phyloP scores from a whole-genome alignment of 2,329 filamentous ascomycete species.

The Trichophyton benhamiae region DNA sequence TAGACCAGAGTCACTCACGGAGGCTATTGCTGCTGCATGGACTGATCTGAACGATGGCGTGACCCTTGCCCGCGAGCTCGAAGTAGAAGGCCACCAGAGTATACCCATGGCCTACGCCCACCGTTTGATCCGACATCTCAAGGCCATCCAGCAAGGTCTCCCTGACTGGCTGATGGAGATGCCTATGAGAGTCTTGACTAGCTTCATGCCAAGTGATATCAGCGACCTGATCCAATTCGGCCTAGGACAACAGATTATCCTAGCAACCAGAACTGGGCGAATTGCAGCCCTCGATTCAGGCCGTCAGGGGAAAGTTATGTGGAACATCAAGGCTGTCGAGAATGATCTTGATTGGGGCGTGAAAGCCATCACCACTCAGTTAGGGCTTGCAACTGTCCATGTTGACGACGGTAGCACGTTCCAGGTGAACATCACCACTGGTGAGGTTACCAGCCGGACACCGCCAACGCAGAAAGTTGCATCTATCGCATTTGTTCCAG shows the following conservation, averaged over 20 bases:
- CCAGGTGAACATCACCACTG: constrained; percentile 35
- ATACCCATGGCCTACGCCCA: constrained; percentile 73
- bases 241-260: constrained; percentile 70
- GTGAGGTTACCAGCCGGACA: constrained; percentile 28
- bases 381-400: constrained; percentile 47
- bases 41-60: constrained; percentile 63
- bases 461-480: constrained; percentile 19
- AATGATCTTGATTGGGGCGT: constrained; percentile 53
- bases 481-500: constrained; percentile 23
- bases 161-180: constrained; percentile 60
- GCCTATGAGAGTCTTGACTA: constrained; percentile 55
- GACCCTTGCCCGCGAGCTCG: constrained; percentile 64
- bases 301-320: constrained; percentile 59
- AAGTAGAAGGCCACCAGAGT: constrained; percentile 76
- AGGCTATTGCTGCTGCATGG: constrained; percentile 66
- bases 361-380: constrained; percentile 53
- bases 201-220: constrained; percentile 45
- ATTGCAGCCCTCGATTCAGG: constrained; percentile 70
- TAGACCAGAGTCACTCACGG: constrained; percentile 69
- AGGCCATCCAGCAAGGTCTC: constrained; percentile 59
- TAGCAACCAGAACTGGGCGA: constrained; percentile 67
- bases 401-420: constrained; percentile 51
- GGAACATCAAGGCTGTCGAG: constrained; percentile 56
- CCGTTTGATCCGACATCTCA: constrained; percentile 66
- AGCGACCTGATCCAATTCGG: constrained; percentile 55